Evolutionary conservation across 2,329 filamentous ascomycete genomes (phyloP), one percentile per base, ranked within the genome.

Genomic region (Fusarium sp.): DNA sequence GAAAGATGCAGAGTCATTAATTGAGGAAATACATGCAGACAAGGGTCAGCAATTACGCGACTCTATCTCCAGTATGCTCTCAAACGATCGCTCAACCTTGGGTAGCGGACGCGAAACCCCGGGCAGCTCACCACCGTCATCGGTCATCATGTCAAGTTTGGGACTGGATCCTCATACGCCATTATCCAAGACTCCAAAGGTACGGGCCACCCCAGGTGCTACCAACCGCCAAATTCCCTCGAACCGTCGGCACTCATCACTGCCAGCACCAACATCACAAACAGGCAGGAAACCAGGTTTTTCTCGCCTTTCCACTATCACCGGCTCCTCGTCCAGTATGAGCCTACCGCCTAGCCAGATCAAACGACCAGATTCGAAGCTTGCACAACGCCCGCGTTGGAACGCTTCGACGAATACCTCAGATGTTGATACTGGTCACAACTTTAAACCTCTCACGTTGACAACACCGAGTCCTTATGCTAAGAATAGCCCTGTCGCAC

Each of bases 11-110:
- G 93, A 97, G 79, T 78, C 86, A 10, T 83, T 89, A 18, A 79
- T 98, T 35, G 93, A 96, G 62, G 93, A 97, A 57, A 84, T 95
- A 4, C 87, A 91, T 53, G 81, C 83, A 11, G 88, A 89, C 55
- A 88, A 87, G 70, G 90, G 89, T 56, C 92, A 94, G 77, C 92
- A 95, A 74, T 85, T 98, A 52, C 89, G 95, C 49, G 95, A 98
- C 80, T 98, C 95, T 0, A 92, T 98, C 61, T 98, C 95, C 1
- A 98, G 93, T 74, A 93, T 98, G 80, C 85, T 97, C 6, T 97
- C 93, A 4, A 93, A 93, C 73, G 94, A 97, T 77, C 88, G 89
- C 56, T 94, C 93, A 4, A 88, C 91, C 5, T 82, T 88, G 13
- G 90, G 87, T 68, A 95, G 93, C 75, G 87, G 88, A 49, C 82